A percentile compares a stretch with the other conserved stretches of the same genome.
These are phyloP conservation scores for Danielia reshetovae DNA, from an alignment of 805 yeast species.

Conservation along the genomic window DNA sequence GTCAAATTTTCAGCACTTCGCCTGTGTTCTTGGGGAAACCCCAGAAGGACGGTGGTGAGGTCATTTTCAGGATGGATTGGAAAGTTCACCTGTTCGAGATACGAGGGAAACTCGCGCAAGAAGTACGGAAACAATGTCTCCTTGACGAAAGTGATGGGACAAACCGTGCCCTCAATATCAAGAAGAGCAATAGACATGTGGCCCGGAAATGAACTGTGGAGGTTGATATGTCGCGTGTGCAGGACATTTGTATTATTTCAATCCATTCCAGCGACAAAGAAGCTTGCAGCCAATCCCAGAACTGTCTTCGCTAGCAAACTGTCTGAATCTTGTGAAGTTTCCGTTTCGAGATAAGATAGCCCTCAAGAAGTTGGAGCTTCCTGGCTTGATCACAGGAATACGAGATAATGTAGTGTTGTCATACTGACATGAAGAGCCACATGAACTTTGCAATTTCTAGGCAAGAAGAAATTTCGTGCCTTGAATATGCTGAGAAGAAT, in stretches of 20 bases:
- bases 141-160: conserved; percentile 87
- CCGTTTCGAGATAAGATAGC: too few species aligned
- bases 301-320: too few species aligned
- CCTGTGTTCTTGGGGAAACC: conserved; percentile 42
- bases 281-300: too few species aligned
- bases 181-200: conserved; percentile 42
- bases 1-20: conserved; percentile 29
- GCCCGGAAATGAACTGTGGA: conserved; percentile 81
- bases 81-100: conserved; percentile 24
- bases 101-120: conserved; percentile 43
- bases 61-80: conserved; percentile 15
- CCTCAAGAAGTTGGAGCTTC: too few species aligned
- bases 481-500: too few species aligned
- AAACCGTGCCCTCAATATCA: conserved; percentile 91
- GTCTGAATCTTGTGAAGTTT: too few species aligned
- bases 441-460: too few species aligned
- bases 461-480: too few species aligned
- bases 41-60: conserved; percentile 29
- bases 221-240: conserved; percentile 3
- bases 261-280: too few species aligned
- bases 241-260: neutral
- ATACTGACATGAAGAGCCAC: too few species aligned
- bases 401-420: too few species aligned
- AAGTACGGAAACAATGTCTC: conserved; percentile 78
- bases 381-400: too few species aligned